A percentile compares a stretch with the other conserved stretches of the same genome.
Conservation (phyloP, 2,329 filamentous ascomycete genomes). For the Calonectria pteridis region DNA sequence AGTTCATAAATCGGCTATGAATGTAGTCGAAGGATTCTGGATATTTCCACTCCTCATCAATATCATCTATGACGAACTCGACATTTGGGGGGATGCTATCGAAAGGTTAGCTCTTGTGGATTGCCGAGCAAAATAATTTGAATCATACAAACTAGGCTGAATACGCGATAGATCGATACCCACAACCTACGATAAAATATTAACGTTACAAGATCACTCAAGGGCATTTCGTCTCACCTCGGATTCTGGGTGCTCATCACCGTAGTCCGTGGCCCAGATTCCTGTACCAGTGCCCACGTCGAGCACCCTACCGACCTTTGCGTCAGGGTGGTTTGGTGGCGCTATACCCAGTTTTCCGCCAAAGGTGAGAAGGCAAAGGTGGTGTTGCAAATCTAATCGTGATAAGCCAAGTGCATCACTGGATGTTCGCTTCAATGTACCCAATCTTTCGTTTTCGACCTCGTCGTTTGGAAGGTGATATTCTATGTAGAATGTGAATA, state of each 20-base stretch:
- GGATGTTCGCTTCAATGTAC: not conserved
- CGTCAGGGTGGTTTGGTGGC: not conserved
- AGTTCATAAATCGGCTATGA: constrained; percentile 19
- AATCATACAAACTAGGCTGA: not conserved
- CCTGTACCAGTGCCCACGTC: constrained; percentile 12
- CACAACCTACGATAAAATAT: not conserved
- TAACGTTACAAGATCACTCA: not conserved
- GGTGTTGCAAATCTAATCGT: not conserved
- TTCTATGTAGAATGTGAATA: not conserved
- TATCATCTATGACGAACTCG: constrained; percentile 4
- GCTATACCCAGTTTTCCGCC: not conserved
- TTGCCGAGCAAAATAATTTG: no score
- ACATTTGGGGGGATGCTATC: not conserved
- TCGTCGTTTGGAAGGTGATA: not conserved
- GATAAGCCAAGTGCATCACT: not conserved
- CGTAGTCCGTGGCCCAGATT: constrained; percentile 14
- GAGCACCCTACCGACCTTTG: constrained; percentile 6
- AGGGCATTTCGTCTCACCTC: not conserved
- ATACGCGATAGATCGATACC: constrained; percentile 1
- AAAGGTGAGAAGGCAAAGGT: constrained; percentile 12
- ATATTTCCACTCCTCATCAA: constrained; percentile 16
- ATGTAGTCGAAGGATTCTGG: constrained; percentile 5
- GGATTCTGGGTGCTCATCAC: constrained; percentile 9
- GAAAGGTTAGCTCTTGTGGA: not conserved
- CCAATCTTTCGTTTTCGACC: not conserved